Percentiles rank a stretch among this genome's conserved stretches.
Conservation (phyloP, 306 rosid genomes). For the Clitoria ternatea region DNA sequence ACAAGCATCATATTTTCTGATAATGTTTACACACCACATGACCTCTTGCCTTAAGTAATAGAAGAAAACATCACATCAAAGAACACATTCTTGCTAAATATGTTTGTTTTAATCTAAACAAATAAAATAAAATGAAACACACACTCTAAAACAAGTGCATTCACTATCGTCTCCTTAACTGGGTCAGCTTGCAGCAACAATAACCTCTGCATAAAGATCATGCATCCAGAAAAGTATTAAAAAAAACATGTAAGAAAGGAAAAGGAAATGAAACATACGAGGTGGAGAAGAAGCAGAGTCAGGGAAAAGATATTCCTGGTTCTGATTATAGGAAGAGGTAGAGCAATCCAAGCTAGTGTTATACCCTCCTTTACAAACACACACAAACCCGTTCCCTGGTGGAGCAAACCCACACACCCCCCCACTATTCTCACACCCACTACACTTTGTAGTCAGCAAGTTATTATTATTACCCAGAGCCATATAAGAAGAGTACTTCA, state of each 20-base stretch:
- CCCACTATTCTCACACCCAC: constrained; percentile 52
- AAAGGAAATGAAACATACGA: constrained; percentile 30
- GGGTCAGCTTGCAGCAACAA: too few species aligned
- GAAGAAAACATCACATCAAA: too few species aligned
- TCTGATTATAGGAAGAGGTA: constrained; percentile 5
- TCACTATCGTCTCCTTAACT: too few species aligned
- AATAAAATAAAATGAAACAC: too few species aligned
- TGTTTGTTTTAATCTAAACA: too few species aligned
- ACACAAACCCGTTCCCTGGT: constrained; percentile 39
- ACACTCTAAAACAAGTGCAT: too few species aligned
- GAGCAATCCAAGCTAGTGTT: constrained; percentile 56
- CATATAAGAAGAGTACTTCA: constrained; percentile 39
- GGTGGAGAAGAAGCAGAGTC: constrained; percentile 22
- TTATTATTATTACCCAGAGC: constrained; percentile 36
- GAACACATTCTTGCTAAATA: too few species aligned
- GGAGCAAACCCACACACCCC: constrained; percentile 59
- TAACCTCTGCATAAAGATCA: too few species aligned
- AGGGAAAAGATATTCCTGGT: constrained; percentile 32
- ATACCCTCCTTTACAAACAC: constrained; percentile 50
- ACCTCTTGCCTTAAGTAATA: too few species aligned
- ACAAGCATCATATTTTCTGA: too few species aligned
- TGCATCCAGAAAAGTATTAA: too few species aligned
- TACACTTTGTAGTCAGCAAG: constrained; percentile 36
- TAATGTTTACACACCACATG: too few species aligned
- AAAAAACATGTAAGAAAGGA: not conserved